A percentile compares a stretch with the other conserved stretches of the same genome.
Conservation (phyloP, 2,329 filamentous ascomycete species). For the Botrytis aclada region DNA sequence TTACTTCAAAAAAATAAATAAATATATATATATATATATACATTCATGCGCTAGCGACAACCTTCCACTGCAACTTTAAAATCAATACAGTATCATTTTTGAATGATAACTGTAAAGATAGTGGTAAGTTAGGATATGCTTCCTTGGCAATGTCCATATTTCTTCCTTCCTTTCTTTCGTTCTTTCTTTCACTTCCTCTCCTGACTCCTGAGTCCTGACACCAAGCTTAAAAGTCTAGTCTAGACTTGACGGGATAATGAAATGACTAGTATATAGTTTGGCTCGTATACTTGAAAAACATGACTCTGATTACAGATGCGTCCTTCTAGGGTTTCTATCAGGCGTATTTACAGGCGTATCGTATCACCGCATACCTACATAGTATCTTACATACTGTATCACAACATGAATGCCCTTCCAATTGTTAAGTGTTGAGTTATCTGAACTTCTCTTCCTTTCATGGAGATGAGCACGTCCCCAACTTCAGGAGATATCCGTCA, state of each 20-base stretch:
- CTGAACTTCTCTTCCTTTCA: not conserved
- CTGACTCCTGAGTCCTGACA: not conserved
- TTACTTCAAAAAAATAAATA: too few species aligned
- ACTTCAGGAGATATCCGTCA: constrained; percentile 17
- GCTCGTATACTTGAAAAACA: not conserved
- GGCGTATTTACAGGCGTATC: not conserved
- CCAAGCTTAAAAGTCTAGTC: not conserved
- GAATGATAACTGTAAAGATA: not conserved
- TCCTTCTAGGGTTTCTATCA: not conserved
- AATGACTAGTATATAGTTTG: not conserved
- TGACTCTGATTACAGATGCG: not conserved
- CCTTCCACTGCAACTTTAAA: not conserved
- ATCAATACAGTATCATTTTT: not conserved
- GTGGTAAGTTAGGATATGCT: not conserved
- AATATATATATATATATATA: not conserved
- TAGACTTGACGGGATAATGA: not conserved
- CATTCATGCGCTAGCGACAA: not conserved
- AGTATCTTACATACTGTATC: not conserved
- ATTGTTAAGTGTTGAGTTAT: not conserved
- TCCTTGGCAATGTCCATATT: not conserved
- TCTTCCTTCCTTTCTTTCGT: not conserved
- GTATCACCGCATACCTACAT: not conserved
- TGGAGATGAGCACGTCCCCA: constrained; percentile 1
- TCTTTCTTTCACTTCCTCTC: not conserved
- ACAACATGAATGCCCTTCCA: not conserved